A percentile compares a stretch with the other conserved stretches of the same genome.
Evolutionary conservation across 2,329 filamentous ascomycete species (phyloP).

Genomic region (Pseudogymnoascus sp.): DNA sequence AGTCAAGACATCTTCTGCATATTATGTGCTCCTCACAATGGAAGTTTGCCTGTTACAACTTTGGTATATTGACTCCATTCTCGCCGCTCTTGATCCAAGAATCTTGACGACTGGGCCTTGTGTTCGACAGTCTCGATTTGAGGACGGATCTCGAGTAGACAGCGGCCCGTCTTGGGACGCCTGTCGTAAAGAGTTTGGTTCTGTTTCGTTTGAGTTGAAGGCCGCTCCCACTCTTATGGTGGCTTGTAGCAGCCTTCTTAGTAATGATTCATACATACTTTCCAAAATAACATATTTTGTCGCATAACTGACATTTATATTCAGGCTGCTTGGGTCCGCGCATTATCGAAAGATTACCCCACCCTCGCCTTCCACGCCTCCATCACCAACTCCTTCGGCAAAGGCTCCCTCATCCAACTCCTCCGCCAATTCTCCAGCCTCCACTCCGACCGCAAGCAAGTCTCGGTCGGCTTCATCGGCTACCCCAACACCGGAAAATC

Average conservation of each 20-base stretch:
- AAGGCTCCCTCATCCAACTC: constrained; percentile 86
- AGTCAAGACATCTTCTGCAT: constrained; percentile 76
- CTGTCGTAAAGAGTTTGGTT: constrained; percentile 57
- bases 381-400: constrained; percentile 94
- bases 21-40: constrained; percentile 52
- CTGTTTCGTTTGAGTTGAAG: constrained; percentile 98
- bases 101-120: not conserved
- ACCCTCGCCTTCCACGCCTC: constrained; percentile 92
- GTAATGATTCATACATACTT: constrained; percentile 87
- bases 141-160: constrained; percentile 57
- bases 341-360: constrained; percentile 82
- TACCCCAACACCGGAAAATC: constrained; percentile 96
- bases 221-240: constrained; percentile 57
- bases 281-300: constrained; percentile 18
- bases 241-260: constrained; percentile 83
- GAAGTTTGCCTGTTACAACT: constrained; percentile 94
- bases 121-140: not conserved
- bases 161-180: constrained; percentile 79
- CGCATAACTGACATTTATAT: constrained; percentile 21
- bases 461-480: constrained; percentile 68
- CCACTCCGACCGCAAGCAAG: constrained; percentile 86
- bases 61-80: constrained; percentile 84
- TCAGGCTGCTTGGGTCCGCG: constrained; percentile 87
- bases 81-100: constrained; percentile 49
- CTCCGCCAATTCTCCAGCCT: constrained; percentile 87